Base-by-base conservation (phyloP, 768 basidiomycete genomes). In the Xerocomus brunneocitrinus region DNA sequence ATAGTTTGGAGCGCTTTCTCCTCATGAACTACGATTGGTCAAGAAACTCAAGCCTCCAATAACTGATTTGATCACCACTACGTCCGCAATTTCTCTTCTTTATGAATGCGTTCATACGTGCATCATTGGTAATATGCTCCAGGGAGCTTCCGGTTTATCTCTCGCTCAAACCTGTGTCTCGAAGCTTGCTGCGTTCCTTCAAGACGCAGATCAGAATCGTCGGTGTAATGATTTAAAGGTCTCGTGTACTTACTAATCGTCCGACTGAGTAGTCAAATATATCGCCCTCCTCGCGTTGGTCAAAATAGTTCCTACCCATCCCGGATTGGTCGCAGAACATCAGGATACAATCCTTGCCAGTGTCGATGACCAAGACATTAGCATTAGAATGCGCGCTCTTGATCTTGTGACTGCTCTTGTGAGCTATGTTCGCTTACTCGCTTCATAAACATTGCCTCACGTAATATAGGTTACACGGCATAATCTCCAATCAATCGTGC, bases 71-170 rank as follows among this genome's bases (percentile, higher is more conserved):
- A 99, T 99, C 51, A 89, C 91, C 0, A 97, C 91, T 0, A 98
- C 97, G 0, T 84, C 90, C 3, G 97, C 97, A 0, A 95, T 98
- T 36, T 98, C 95, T 24, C 75, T 99, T 24, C 73, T 99, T 13
- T 99, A 98, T 67, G 97, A 99, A 74, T 99, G 97, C 69, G 95
- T 99, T 1, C 89, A 94, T 61, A 98, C 97, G 0, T 98, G 93
- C 62, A 98, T 99, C 59, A 92, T 92, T 10, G 95, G 97, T 8
- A 93, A 91, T 7, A 98, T 99, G 91, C 78, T 98, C 9, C 86
- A 87, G 59, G 88, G 86, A 4, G 53, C 82, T 22, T 82, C 86
- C 30, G 92, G 91, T 10, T 79, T 87, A 65, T 74, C 84, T 3
- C 74, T 99, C 43, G 97, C 97, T 5, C 78, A 78, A 54, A 83